Conservation (phyloP, 2,329 filamentous ascomycete genomes). For the Verticillium dahliae region DNA sequence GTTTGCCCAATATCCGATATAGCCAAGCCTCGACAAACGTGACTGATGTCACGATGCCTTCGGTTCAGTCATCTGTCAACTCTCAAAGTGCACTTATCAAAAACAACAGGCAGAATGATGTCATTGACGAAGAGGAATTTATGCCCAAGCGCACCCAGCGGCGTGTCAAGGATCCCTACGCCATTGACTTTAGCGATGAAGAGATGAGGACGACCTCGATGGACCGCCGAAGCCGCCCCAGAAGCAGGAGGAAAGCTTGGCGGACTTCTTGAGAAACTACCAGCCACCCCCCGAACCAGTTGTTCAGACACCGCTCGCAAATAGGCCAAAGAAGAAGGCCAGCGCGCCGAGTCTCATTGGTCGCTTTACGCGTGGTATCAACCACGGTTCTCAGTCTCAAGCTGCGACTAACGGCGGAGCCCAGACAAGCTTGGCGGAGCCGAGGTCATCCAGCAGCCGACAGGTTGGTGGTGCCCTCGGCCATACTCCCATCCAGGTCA, state of each 20-base stretch:
- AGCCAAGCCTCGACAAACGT: slow-evolving; percentile 50
- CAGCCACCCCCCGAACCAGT: slow-evolving; percentile 54
- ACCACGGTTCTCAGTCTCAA: slow-evolving; percentile 13
- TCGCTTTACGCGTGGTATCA: slow-evolving; percentile 40
- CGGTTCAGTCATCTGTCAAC: slow-evolving; percentile 60
- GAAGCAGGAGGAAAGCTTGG: slow-evolving; percentile 59
- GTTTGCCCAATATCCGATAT: slow-evolving; percentile 47
- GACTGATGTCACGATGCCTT: slow-evolving; percentile 52
- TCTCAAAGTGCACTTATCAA: slow-evolving; percentile 66
- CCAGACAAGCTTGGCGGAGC: slow-evolving; percentile 14
- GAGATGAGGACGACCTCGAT: slow-evolving; percentile 45
- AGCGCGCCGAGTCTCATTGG: slow-evolving; percentile 57
- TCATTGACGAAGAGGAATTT: slow-evolving; percentile 44
- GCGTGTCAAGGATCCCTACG: slow-evolving; percentile 81
- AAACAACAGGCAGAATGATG: slow-evolving; percentile 26
- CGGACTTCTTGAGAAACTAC: slow-evolving; percentile 67
- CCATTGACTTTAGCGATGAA: slow-evolving; percentile 76
- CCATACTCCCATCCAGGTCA: slow-evolving; percentile 48
- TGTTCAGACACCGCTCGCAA: slow-evolving; percentile 21
- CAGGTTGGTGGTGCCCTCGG: slow-evolving; percentile 25
- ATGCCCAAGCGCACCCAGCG: slow-evolving; percentile 69
- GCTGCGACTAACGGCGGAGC: slow-evolving; percentile 14
- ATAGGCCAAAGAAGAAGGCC: slow-evolving; percentile 54
- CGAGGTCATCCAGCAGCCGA: slow-evolving; percentile 33
- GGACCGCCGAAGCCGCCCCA: slow-evolving; percentile 29